Base-by-base conservation (phyloP, 2,329 filamentous ascomycete species). In the Verticillium alfalfae region DNA sequence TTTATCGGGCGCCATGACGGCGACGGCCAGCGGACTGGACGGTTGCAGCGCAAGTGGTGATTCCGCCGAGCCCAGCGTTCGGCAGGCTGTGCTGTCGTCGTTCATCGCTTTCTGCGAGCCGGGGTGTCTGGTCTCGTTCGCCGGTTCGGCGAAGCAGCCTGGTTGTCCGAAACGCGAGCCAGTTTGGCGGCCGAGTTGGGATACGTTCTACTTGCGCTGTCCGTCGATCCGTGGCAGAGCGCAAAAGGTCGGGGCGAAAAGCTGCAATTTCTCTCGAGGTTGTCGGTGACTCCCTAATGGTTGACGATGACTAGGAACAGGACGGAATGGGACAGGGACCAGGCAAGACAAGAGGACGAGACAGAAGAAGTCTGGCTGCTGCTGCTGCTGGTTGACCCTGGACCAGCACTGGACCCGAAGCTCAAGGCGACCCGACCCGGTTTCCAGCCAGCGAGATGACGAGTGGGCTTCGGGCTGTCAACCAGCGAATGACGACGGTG, bases 11-110 rank as follows among this genome's bases (percentile, higher is more conserved):
- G 70, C 70, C 39, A 52, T 52, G n/a, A 18, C 70, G 57, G 76
- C 76, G 37, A 72, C 70, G 57, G 76, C 76, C 39, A 72, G 69
- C 60, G 69, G 69, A 13, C 66, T 76, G 36, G 76, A 76, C 41
- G 60, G 37, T 36, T 64, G 63, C 52, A 65, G 61, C 38, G 58
- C 64, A 45, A 64, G 62, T 12, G n/a, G 45, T 26, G 45, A 22
- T 18, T 52, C 45, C 31, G 45, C 45, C 18, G 45, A 52, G 45
- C 45, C 45, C 45, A 52, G n/a, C 45, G 45, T 52, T 52, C 18
- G 45, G 45, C 45, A 52, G 18, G 45, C 45, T 22, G 45, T n/a
- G 18, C 45, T 52, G 45, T 18, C 10, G 45, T 52, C 45, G 45
- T 52, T 52, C 45, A 52, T 52, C 18, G 45, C 45, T 52, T 18